Conservation (phyloP, 2,329 filamentous ascomycete genomes). For the Calonectria honghensis region DNA sequence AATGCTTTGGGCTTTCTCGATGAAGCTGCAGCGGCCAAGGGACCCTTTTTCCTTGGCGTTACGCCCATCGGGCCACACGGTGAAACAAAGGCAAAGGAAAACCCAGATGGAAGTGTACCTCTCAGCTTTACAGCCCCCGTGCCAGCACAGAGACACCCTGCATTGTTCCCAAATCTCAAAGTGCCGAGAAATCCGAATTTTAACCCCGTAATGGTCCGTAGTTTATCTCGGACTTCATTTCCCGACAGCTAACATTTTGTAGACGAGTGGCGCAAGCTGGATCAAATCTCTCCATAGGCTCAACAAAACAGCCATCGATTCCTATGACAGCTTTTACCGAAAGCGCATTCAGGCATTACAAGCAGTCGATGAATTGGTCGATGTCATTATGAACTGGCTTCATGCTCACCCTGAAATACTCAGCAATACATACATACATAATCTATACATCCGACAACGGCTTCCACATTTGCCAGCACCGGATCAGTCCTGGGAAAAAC, state of each 20-base stretch:
- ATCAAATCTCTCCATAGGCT: neutral
- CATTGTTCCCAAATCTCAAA: neutral
- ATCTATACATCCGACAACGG: neutral
- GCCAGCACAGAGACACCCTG: neutral
- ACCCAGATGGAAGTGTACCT: neutral
- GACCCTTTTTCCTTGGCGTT: neutral
- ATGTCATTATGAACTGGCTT: neutral
- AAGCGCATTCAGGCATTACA: neutral
- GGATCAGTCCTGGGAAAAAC: neutral
- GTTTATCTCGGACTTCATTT: neutral
- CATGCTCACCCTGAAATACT: neutral
- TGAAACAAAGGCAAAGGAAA: neutral
- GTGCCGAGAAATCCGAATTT: neutral
- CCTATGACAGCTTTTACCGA: neutral
- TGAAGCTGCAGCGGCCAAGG: neutral
- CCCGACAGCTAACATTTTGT: neutral
- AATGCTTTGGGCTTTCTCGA: slow-evolving; percentile 66
- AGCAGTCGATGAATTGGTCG: neutral
- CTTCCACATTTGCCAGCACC: neutral
- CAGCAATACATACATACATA: neutral
- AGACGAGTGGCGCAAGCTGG: neutral
- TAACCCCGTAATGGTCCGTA: neutral
- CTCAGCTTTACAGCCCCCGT: neutral
- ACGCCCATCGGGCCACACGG: slow-evolving; percentile 7
- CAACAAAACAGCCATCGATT: neutral